phyloP scores from a whole-genome alignment of 352 stramenopile species.

The Phytophthora gonapodyides region DNA sequence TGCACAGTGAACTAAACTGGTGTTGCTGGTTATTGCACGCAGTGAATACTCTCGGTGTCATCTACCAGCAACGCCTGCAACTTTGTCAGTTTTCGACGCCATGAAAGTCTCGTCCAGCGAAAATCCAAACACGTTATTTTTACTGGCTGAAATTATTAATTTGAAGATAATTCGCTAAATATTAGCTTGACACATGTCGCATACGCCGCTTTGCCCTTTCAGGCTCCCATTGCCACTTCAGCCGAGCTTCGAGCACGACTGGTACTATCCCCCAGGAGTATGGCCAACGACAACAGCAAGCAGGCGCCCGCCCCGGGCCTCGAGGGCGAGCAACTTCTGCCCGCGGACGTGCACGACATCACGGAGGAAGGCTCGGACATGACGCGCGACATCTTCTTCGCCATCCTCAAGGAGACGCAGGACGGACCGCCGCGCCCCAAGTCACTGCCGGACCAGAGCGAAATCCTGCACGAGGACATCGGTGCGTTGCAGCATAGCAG shows the following conservation, averaged over 20 bases:
- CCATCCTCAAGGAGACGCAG: slow-evolving; percentile 59
- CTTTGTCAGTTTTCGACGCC: background rate
- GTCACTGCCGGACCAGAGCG: slow-evolving; percentile 58
- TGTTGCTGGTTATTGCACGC: too few species aligned
- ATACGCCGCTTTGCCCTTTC: slow-evolving; percentile 7
- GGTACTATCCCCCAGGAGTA: background rate
- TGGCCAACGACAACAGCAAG: slow-evolving; percentile 18
- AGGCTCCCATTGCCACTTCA: slow-evolving; percentile 19
- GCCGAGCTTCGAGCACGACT: slow-evolving; percentile 16
- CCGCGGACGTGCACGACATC: slow-evolving; percentile 56
- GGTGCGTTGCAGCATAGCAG: too few species aligned
- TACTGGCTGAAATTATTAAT: background rate
- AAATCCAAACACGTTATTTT: background rate
- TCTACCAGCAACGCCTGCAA: background rate
- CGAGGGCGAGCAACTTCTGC: slow-evolving; percentile 34
- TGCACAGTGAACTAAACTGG: background rate
- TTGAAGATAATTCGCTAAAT: slow-evolving; percentile 3
- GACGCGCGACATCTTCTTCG: slow-evolving; percentile 71
- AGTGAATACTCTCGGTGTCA: too few species aligned
- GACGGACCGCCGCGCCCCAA: slow-evolving; percentile 44
- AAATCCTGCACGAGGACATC: slow-evolving; percentile 63
- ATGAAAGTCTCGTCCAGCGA: slow-evolving; percentile 17
- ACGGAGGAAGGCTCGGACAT: slow-evolving; percentile 64
- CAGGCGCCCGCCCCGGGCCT: slow-evolving; percentile 3
- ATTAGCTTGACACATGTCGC: slow-evolving; percentile 13